These are phyloP conservation scores for Penicillium sp. DNA, from an alignment of 2,329 filamentous ascomycete genomes.

Conservation along the genomic window DNA sequence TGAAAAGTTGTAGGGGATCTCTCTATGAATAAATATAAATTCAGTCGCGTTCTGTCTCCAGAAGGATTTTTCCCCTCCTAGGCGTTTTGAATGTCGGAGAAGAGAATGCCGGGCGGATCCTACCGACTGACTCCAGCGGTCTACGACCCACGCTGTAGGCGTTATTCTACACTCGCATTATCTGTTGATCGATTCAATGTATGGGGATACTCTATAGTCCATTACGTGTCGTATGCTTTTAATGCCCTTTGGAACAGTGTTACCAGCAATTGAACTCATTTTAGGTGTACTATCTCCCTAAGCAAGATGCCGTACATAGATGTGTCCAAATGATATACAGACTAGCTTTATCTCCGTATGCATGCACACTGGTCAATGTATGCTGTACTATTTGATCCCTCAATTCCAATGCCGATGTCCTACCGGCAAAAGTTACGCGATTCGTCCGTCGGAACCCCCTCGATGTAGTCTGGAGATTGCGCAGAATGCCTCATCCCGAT, in stretches of 20 bases:
- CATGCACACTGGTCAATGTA: neutral
- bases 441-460: slow-evolving; percentile 1
- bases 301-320: neutral
- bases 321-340: neutral
- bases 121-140: slow-evolving; percentile 10
- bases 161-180: slow-evolving; percentile 2
- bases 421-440: neutral
- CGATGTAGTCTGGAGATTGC: slow-evolving; percentile 5
- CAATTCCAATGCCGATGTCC: neutral
- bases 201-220: neutral
- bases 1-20: neutral
- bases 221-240: neutral
- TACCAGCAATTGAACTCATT: neutral
- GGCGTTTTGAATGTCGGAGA: slow-evolving; percentile 9
- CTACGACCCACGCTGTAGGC: slow-evolving; percentile 16
- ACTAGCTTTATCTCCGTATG: neutral
- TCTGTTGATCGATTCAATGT: neutral
- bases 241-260: neutral
- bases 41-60: neutral
- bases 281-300: neutral
- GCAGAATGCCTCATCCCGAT: slow-evolving; percentile 13
- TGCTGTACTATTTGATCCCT: neutral
- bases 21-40: slow-evolving; percentile 6
- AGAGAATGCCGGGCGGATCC: slow-evolving; percentile 15
- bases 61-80: neutral